Evolutionary conservation across 495 filamentous ascomycete species (phyloP), one percentile per base, ranked within the genome.

Genomic region (Penicillium bovifimosum): DNA sequence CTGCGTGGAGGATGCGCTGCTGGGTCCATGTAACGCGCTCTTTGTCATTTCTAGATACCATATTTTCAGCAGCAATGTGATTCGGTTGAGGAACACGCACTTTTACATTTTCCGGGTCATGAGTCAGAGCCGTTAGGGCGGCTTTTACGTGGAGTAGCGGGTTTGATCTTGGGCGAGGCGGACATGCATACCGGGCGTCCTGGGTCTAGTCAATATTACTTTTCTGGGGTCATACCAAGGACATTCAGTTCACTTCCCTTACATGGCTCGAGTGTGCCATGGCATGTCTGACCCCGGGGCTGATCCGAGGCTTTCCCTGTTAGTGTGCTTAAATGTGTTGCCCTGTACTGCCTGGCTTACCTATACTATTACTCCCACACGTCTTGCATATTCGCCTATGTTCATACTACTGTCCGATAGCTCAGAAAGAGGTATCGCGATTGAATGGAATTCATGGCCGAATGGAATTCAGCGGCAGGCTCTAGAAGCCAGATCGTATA

Each of bases 1-100:
- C 82, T 98, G 36, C 80, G 93, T 58, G 93, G 93, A 29, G 93
- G 90, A 17, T 63, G 47, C 11, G 43, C 41, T 26, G 41, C 41
- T 26, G 51, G 40, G 44, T 35, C 50, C 8, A 28, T 59, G 38
- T 64, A 60, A 58, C 10, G 13, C 35, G 39, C 29, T 50, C 33
- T 53, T 35, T 53, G 43, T 46, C 41, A 43, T 45, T 39, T 39
- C 60, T 50, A 60, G 61, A 64, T 62, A 64, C 62, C 62, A 62
- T 50, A 34, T 47, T 42, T 52, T 59, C 20, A 24, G 17, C 42
- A 50, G 55, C 58, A 61, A 61, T 61, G 40, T 38, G 41, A 61
- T 45, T 33, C 36, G 31, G 29, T 41, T 42, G 48, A 50, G 13
- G 28, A 32, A 42, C 17, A 47, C 3, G 20, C 10, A 16, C 29